These are phyloP conservation scores for Populus tremula DNA, from an alignment of 345 rosid genomes.

Conservation along the genomic window DNA sequence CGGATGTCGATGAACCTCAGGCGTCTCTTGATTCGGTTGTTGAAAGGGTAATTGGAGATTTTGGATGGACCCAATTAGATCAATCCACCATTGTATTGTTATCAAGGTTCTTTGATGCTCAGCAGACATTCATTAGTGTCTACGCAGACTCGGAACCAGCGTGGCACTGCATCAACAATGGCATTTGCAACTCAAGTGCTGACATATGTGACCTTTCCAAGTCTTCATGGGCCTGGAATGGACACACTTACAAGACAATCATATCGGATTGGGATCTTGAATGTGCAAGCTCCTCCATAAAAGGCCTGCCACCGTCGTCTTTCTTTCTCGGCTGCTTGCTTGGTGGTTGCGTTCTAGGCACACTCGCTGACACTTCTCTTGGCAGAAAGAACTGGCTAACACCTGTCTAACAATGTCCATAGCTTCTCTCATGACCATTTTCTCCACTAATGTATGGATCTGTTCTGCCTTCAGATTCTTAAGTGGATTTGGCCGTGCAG, in stretches of 20 bases:
- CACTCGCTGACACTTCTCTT: slow-evolving; percentile 46
- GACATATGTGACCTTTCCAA: slow-evolving; percentile 39
- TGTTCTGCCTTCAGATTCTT: slow-evolving; percentile 39
- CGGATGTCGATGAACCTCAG: background rate
- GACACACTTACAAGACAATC: slow-evolving; percentile 29
- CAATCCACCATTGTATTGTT: slow-evolving; percentile 52
- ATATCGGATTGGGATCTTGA: slow-evolving; percentile 57
- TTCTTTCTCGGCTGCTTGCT: slow-evolving; percentile 28
- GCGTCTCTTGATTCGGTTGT: slow-evolving; percentile 35
- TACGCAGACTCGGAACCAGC: slow-evolving; percentile 53
- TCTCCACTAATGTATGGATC: slow-evolving; percentile 46
- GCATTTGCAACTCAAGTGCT: slow-evolving; percentile 19
- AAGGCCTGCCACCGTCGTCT: slow-evolving; percentile 55
- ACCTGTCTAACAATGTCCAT: slow-evolving; percentile 38
- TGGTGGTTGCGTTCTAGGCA: too few species aligned
- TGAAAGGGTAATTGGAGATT: slow-evolving; percentile 33
- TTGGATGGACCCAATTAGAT: slow-evolving; percentile 37
- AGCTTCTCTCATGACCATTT: slow-evolving; percentile 35
- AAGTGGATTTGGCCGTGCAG: slow-evolving; percentile 46
- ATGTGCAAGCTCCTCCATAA: slow-evolving; percentile 41
- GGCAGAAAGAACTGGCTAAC: slow-evolving; percentile 59
- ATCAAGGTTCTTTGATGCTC: slow-evolving; percentile 56
- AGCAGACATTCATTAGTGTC: slow-evolving; percentile 57
- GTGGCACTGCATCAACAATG: slow-evolving; percentile 44
- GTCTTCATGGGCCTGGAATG: slow-evolving; percentile 50